Conservation (phyloP, 106 monocot species). For the Dioscorea alata region DNA sequence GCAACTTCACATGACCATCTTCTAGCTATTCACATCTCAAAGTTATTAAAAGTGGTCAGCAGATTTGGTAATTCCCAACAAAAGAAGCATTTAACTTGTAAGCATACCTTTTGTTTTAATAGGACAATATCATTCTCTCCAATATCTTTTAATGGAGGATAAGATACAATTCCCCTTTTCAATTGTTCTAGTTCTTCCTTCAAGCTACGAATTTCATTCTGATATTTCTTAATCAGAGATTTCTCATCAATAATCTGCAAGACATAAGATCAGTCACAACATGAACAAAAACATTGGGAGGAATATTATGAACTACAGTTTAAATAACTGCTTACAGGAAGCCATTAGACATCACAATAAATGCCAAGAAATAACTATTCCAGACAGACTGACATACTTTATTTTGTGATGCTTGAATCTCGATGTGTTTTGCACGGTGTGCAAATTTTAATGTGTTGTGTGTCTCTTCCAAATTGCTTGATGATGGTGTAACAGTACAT, state of each 20-base stretch:
- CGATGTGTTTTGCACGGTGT: slow-evolving; percentile 80
- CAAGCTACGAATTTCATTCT: slow-evolving; percentile 75
- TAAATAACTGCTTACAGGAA: too few species aligned
- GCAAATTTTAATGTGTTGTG: slow-evolving; percentile 96
- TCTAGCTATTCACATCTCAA: slow-evolving; percentile 60
- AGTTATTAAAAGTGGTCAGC: neutral
- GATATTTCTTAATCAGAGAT: slow-evolving; percentile 92
- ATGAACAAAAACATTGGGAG: too few species aligned
- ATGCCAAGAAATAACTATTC: too few species aligned
- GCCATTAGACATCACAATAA: too few species aligned
- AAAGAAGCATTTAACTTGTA: too few species aligned
- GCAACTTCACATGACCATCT: slow-evolving; percentile 92
- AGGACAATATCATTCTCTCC: slow-evolving; percentile 71
- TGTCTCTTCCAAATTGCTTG: slow-evolving; percentile 91
- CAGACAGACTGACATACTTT: slow-evolving; percentile 29
- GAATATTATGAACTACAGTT: too few species aligned
- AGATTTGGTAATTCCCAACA: too few species aligned
- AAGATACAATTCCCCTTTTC: slow-evolving; percentile 61
- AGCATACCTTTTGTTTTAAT: slow-evolving; percentile 77
- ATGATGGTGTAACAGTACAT: slow-evolving; percentile 88
- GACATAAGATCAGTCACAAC: neutral
- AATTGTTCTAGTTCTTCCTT: slow-evolving; percentile 80
- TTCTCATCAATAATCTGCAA: slow-evolving; percentile 91
- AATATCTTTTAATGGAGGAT: slow-evolving; percentile 45
- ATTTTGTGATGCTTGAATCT: slow-evolving; percentile 94